These are phyloP conservation scores for Magnolia changhungtana DNA, from an alignment of 164 flowering plant species.

Conservation along the genomic window DNA sequence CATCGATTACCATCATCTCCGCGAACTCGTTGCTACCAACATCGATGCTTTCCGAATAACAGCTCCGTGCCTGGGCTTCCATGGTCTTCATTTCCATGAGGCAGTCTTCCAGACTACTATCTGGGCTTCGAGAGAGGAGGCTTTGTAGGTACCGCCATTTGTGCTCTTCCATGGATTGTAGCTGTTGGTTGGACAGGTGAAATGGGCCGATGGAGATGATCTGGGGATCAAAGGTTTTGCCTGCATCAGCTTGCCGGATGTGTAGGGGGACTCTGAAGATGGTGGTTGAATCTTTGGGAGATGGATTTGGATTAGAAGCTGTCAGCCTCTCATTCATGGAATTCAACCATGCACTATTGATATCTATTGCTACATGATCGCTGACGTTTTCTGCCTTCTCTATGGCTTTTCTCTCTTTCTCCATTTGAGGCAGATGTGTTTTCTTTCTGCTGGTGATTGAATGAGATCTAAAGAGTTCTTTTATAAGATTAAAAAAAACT, in stretches of 20 bases:
- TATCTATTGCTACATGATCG: too few species aligned
- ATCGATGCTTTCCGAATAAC: not conserved
- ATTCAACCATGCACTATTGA: not conserved
- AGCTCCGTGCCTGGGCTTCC: not conserved
- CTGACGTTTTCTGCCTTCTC: too few species aligned
- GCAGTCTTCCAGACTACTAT: not conserved
- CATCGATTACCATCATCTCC: not conserved
- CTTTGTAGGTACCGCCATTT: not conserved
- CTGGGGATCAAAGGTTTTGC: not conserved
- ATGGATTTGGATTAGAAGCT: not conserved
- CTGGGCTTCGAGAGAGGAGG: not conserved
- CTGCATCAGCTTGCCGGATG: not conserved
- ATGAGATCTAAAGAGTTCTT: too few species aligned
- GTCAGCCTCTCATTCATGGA: not conserved
- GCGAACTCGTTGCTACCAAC: not conserved
- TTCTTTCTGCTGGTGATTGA: too few species aligned
- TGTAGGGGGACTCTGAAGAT: not conserved
- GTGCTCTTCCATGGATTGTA: not conserved
- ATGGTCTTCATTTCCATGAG: not conserved
- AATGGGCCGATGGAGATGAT: conserved; percentile 2
- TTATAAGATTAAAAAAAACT: too few species aligned
- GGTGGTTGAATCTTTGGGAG: not conserved
- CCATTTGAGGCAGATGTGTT: too few species aligned
- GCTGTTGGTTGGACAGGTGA: not conserved
- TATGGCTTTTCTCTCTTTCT: too few species aligned